These are phyloP conservation scores for Blastocystis sp. DNA, from an alignment of 352 stramenopile species.

Conservation along the genomic window DNA sequence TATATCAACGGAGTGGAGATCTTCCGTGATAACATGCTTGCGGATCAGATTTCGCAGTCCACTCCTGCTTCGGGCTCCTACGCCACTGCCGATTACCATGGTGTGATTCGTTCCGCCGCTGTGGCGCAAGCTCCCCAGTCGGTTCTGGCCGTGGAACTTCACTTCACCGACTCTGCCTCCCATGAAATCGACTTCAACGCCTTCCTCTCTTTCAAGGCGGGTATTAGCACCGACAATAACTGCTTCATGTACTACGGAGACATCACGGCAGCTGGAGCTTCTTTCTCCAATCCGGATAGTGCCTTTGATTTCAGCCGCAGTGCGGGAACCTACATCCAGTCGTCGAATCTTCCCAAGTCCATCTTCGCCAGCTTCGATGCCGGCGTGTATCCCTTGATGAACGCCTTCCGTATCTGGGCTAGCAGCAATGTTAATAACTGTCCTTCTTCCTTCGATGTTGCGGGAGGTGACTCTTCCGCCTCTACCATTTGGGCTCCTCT, in stretches of 20 bases:
- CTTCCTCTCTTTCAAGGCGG: background rate
- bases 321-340: background rate
- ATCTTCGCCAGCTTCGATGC: background rate
- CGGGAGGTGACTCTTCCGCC: background rate
- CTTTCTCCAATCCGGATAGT: background rate
- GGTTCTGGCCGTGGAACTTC: background rate
- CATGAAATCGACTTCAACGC: background rate
- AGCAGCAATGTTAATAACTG: background rate
- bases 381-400: background rate
- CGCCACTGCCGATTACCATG: background rate
- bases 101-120: background rate
- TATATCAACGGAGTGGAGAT: constrained; percentile 12
- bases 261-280: background rate
- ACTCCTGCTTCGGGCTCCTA: background rate
- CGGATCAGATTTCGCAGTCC: background rate
- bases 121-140: background rate
- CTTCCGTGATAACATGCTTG: constrained; percentile 3
- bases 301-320: background rate
- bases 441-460: background rate
- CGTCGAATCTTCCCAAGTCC: background rate
- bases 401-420: background rate
- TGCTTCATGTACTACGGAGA: background rate
- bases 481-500: too few relatives aligned
- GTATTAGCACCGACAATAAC: too few relatives aligned
- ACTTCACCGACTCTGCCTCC: background rate